These are phyloP conservation scores for Mycena belliarum DNA, from an alignment of 768 basidiomycete genomes.

Conservation along the genomic window DNA sequence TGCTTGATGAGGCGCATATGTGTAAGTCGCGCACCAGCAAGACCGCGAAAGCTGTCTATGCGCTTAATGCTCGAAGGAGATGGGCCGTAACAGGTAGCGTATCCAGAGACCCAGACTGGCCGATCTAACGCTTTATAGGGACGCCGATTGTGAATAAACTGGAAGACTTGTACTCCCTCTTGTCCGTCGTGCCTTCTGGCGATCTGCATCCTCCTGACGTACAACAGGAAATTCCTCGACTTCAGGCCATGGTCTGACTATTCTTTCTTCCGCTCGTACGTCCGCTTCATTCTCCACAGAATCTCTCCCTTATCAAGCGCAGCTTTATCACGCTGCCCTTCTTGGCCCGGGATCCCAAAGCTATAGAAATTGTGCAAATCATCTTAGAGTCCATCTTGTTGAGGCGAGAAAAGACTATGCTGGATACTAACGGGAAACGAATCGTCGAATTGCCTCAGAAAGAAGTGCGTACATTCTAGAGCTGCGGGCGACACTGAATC, in stretches of 20 bases:
- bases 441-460: constrained; percentile 91
- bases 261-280: constrained; percentile 87
- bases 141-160: constrained; percentile 95
- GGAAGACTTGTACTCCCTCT: constrained; percentile 86
- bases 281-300: constrained; percentile 6
- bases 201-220: not conserved
- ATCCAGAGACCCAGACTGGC: not conserved
- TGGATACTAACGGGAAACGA: constrained; percentile 78
- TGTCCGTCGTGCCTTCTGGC: constrained; percentile 40
- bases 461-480: constrained; percentile 47
- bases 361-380: constrained; percentile 92
- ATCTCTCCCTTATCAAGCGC: not conserved
- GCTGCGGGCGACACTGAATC: not conserved
- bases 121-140: constrained; percentile 38
- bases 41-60: constrained; percentile 87
- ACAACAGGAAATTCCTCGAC: constrained; percentile 67
- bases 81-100: constrained; percentile 86
- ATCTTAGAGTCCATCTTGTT: constrained; percentile 87
- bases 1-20: constrained; percentile 93
- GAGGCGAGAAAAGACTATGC: constrained; percentile 92
- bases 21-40: constrained; percentile 90
- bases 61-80: constrained; percentile 71
- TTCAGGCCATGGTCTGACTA: constrained; percentile 83
- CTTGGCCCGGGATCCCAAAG: constrained; percentile 86
- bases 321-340: constrained; percentile 94